These are phyloP conservation scores for Candida tropicalis DNA, from an alignment of 1,139 yeast species.

Conservation along the genomic window DNA sequence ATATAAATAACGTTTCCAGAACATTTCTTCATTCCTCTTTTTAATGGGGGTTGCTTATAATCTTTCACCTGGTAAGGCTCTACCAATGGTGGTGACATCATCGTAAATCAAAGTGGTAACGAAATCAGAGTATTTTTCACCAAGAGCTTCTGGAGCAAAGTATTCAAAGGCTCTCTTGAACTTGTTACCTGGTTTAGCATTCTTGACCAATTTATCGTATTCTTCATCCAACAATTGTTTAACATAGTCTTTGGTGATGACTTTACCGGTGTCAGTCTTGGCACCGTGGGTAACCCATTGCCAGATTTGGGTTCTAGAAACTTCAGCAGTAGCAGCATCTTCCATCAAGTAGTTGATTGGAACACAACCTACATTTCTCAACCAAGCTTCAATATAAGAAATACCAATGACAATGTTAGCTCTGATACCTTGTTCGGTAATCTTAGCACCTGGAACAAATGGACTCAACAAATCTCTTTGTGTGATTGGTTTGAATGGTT, in stretches of 20 bases:
- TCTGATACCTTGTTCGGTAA: slow-evolving; percentile 74
- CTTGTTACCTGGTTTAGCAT: slow-evolving; percentile 53
- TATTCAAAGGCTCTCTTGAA: slow-evolving; percentile 67
- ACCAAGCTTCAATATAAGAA: slow-evolving; percentile 83
- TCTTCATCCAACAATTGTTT: slow-evolving; percentile 61
- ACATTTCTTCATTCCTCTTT: slow-evolving; percentile 2
- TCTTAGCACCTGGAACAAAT: slow-evolving; percentile 62
- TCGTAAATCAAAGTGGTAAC: slow-evolving; percentile 73
- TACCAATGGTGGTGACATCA: slow-evolving; percentile 60
- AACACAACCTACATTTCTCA: slow-evolving; percentile 77
- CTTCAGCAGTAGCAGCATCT: slow-evolving; percentile 89
- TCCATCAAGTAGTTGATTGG: slow-evolving; percentile 86
- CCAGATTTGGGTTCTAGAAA: slow-evolving; percentile 78
- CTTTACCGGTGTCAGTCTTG: slow-evolving; percentile 59
- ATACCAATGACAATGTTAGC: slow-evolving; percentile 72
- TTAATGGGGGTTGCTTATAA: too few species aligned
- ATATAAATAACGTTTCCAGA: slow-evolving; percentile 9
- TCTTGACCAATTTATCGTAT: slow-evolving; percentile 53
- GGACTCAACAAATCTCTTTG: slow-evolving; percentile 75
- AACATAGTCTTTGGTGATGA: slow-evolving; percentile 61
- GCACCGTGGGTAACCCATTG: slow-evolving; percentile 84
- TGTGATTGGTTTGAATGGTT: slow-evolving; percentile 47
- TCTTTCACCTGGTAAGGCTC: slow-evolving; percentile 47
- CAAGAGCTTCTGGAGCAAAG: slow-evolving; percentile 68
- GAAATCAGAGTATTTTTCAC: slow-evolving; percentile 70